A percentile compares a stretch with the other conserved stretches of the same genome.
Evolutionary conservation across 2,329 filamentous ascomycete species (phyloP).

Genomic region (Talaromyces marneffei): DNA sequence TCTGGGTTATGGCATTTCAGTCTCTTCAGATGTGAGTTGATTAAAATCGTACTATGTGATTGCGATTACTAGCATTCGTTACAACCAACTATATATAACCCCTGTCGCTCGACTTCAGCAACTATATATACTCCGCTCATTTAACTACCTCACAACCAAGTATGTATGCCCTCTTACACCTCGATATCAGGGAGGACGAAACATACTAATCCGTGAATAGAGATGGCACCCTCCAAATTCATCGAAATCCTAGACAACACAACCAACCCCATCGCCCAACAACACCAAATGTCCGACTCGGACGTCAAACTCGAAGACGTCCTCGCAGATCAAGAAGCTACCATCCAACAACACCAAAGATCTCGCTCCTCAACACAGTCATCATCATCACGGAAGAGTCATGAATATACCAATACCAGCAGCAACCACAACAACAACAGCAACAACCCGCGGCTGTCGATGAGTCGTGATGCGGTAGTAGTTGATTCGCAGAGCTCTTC

Average conservation of each 20-base stretch:
- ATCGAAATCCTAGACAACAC: slow-evolving; percentile 37
- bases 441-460: background rate
- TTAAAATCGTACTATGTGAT: background rate
- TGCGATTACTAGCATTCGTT: background rate
- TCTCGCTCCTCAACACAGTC: slow-evolving; percentile 33
- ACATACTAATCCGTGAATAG: background rate
- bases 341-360: slow-evolving; percentile 22
- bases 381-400: slow-evolving; percentile 24
- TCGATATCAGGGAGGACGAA: background rate
- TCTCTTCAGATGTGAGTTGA: background rate
- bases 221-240: slow-evolving; percentile 38
- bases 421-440: background rate
- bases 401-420: background rate
- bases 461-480: background rate
- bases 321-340: slow-evolving; percentile 36
- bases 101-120: slow-evolving; percentile 2
- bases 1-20: background rate
- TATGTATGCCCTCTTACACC: background rate
- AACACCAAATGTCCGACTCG: slow-evolving; percentile 32
- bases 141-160: background rate
- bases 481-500: background rate
- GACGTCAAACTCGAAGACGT: slow-evolving; percentile 42
- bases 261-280: slow-evolving; percentile 17
- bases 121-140: background rate
- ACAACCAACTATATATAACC: background rate